Evolutionary conservation across 2,329 filamentous ascomycete species (phyloP), one percentile per base, ranked within the genome.

Genomic region (Pseudogymnoascus sp.): DNA sequence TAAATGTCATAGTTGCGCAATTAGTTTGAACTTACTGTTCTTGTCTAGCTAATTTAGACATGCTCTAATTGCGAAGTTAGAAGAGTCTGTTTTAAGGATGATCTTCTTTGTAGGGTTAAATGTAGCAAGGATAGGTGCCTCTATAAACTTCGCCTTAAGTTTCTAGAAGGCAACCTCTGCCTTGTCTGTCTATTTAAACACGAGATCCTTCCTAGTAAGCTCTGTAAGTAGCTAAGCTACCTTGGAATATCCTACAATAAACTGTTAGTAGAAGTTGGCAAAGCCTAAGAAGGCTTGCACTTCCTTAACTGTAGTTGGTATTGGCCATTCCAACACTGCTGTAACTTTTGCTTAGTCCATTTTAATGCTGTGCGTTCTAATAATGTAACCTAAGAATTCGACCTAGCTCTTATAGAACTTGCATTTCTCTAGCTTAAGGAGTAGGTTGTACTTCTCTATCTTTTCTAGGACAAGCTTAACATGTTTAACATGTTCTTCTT

Each of bases 1-100:
- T 75, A 68, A 10, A 75, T 75, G 11, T 72, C 41, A 64, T 76
- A 76, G 63, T 75, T 76, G 12, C 16, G 8, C 16, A 12, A 53
- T 16, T 53, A 4, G 43, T 53, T 53, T 12, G 2, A 53, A 14
- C 43, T 53, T 53, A 14, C 14, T 2, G 2, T 12, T 53, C 7
- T 26, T 5, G 5, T 53, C 43, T 16, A 26, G 43, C 14, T 53
- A 8, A 7, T 26, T 26, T 26, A 53, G 2, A 31, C 10, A 26
- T 53, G 1, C 43, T 14, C 22, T 14, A 31, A 53, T 53, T 3
- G 6, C 43, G 5, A 53, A 53, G 19, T 53, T 16, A 26, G 43
- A 53, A 53, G 43, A 24, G 26, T 53, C 16, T 10, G 19, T 53
- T 26, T 53, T 2, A 12, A 26, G 26, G 43, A 53, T 26, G 16